These are phyloP conservation scores for Agrocybe pediades DNA, from an alignment of 768 basidiomycete genomes.

Conservation along the genomic window DNA sequence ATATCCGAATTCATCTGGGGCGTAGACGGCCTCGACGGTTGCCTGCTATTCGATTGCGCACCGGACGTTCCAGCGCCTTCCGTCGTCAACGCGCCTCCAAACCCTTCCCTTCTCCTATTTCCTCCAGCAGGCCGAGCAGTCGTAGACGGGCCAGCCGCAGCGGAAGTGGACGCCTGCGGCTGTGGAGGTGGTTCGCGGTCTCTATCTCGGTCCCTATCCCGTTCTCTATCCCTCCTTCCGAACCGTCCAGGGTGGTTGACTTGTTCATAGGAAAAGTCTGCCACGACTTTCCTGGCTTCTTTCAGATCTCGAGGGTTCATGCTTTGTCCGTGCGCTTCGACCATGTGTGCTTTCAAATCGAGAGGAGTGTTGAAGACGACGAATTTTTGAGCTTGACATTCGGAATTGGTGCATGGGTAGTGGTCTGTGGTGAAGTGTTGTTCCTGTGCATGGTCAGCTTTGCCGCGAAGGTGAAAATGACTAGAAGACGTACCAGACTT, in stretches of 20 bases:
- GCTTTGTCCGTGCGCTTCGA: constrained; percentile 77
- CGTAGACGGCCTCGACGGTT: constrained; percentile 37
- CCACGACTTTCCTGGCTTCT: constrained; percentile 68
- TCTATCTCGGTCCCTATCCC: constrained; percentile 22
- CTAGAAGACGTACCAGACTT: constrained; percentile 53
- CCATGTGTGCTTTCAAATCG: constrained; percentile 90
- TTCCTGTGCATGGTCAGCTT: constrained; percentile 46
- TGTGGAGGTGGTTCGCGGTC: constrained; percentile 46
- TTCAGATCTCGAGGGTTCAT: constrained; percentile 72
- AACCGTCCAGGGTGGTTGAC: constrained; percentile 37
- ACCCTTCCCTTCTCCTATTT: constrained; percentile 57
- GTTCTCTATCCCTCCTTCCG: constrained; percentile 41
- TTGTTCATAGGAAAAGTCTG: constrained; percentile 68
- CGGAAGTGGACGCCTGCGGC: constrained; percentile 14
- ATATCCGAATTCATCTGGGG: constrained; percentile 43
- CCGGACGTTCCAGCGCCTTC: constrained; percentile 21
- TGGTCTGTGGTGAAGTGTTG: constrained; percentile 76
- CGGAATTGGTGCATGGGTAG: constrained; percentile 70
- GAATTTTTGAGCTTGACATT: constrained; percentile 87
- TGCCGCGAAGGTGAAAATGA: neutral
- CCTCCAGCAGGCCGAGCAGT: constrained; percentile 29
- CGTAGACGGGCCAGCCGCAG: constrained; percentile 15
- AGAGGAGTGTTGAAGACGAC: constrained; percentile 88
- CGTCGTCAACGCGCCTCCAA: constrained; percentile 59
- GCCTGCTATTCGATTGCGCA: constrained; percentile 22